Evolutionary conservation across 768 basidiomycete species (phyloP).

Genomic region (Pleurotus salmoneostramineus): DNA sequence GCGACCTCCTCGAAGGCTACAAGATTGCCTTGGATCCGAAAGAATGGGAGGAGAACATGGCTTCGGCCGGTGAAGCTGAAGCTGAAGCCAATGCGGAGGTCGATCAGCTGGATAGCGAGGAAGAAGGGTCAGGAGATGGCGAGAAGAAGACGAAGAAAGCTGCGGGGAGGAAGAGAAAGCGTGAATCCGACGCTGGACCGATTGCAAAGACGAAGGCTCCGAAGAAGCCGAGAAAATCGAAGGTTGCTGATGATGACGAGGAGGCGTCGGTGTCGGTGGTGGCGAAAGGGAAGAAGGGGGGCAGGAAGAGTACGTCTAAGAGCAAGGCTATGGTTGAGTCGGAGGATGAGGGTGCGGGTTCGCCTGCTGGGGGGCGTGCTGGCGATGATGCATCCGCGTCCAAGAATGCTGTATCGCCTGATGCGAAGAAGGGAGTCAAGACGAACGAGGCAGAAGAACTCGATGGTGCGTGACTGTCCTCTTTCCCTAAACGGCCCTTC

Average conservation of each 20-base stretch:
- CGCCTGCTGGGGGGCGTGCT: constrained; percentile 41
- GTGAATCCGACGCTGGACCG: constrained; percentile 7
- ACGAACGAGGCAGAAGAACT: constrained; percentile 51
- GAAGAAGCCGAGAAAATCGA: constrained; percentile 44
- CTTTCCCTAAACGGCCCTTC: neutral
- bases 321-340: constrained; percentile 58
- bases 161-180: constrained; percentile 32
- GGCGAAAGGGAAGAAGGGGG: constrained; percentile 31
- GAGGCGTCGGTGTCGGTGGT: constrained; percentile 14
- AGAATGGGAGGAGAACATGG: constrained; percentile 42
- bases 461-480: constrained; percentile 43
- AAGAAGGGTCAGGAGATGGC: constrained; percentile 45
- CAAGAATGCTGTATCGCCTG: constrained; percentile 43
- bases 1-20: constrained; percentile 75
- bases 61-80: constrained; percentile 17
- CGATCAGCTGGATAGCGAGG: constrained; percentile 59
- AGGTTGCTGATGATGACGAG: neutral
- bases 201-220: constrained; percentile 27
- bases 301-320: constrained; percentile 52
- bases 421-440: constrained; percentile 56
- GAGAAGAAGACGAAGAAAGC: constrained; percentile 20
- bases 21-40: constrained; percentile 62
- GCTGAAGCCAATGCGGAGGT: constrained; percentile 57
- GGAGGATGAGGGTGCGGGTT: constrained; percentile 58
- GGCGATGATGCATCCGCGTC: constrained; percentile 52